Conservation (phyloP, 1,284 basidiomycete genomes). For the Apiotrichum domesticum region DNA sequence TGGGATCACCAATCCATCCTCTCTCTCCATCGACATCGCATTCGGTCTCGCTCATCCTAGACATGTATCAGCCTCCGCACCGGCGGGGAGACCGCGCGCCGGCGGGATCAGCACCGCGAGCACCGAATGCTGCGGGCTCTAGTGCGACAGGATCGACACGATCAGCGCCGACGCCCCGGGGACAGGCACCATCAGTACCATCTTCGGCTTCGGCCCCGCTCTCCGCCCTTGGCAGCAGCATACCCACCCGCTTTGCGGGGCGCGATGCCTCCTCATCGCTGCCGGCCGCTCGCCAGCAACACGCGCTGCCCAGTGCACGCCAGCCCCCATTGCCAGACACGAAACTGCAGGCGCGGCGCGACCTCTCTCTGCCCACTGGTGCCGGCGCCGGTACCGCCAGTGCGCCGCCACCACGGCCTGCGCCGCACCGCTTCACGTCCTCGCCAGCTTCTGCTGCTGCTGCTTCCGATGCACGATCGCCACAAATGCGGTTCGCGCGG, state of each 20-base stretch:
- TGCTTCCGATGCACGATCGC: no score
- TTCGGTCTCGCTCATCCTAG: no score
- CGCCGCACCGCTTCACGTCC: not conserved
- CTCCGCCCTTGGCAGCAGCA: not conserved
- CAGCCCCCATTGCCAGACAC: not conserved
- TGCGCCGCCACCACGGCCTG: not conserved
- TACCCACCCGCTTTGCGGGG: no score
- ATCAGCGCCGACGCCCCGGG: not conserved
- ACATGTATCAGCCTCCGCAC: constrained; percentile 5
- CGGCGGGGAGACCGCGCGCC: not conserved
- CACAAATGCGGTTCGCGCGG: not conserved
- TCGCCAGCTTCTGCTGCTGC: not conserved
- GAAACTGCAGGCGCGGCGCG: not conserved
- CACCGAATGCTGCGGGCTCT: no score
- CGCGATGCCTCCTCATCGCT: no score
- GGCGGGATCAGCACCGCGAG: not conserved
- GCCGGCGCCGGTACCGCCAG: not conserved
- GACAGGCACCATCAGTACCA: no score
- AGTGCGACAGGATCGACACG: not conserved
- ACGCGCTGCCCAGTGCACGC: not conserved
- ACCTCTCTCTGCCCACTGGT: not conserved
- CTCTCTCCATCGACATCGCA: no score
- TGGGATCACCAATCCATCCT: no score
- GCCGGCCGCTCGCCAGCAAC: no score
- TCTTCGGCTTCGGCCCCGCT: no score